Evolutionary conservation across 2,329 filamentous ascomycete genomes (phyloP).

Genomic region (Diaporthe citrichinensis): DNA sequence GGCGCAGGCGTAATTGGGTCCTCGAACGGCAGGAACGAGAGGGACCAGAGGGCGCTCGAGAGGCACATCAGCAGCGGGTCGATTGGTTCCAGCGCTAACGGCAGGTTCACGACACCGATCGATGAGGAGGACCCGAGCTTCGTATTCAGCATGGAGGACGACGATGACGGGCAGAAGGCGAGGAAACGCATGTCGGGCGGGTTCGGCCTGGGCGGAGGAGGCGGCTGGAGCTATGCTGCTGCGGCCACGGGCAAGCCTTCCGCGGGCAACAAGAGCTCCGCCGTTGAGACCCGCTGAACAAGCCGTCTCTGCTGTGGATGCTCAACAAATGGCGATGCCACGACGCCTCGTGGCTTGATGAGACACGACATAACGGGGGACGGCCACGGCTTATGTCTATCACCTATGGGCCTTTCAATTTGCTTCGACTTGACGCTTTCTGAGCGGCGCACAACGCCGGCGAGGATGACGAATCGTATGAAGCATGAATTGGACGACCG

Average conservation of each 20-base stretch:
- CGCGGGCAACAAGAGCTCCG: constrained; percentile 33
- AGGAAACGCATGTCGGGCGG: constrained; percentile 65
- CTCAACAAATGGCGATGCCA: background rate
- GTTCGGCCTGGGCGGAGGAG: constrained; percentile 50
- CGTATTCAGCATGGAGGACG: constrained; percentile 77
- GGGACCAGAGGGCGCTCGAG: constrained; percentile 62
- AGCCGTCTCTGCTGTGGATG: background rate
- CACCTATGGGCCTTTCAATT: background rate
- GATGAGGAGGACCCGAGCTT: constrained; percentile 76
- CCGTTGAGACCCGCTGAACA: constrained; percentile 40
- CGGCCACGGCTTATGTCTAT: background rate
- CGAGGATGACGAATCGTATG: background rate
- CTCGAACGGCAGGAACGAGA: constrained; percentile 54
- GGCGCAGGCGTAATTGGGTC: constrained; percentile 55
- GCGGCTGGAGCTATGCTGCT: constrained; percentile 60
- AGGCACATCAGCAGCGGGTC: constrained; percentile 73
- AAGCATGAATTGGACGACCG: background rate
- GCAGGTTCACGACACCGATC: constrained; percentile 74
- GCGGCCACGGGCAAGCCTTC: constrained; percentile 41
- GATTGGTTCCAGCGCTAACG: constrained; percentile 66
- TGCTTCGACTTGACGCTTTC: constrained; percentile 6
- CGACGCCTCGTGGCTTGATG: constrained; percentile 14
- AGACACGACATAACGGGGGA: constrained; percentile 7
- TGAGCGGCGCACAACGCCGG: background rate
- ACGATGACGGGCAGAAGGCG: constrained; percentile 62